These are phyloP conservation scores for Pyrenochaeta sp. DNA, from an alignment of 2,329 filamentous ascomycete genomes.

Conservation along the genomic window DNA sequence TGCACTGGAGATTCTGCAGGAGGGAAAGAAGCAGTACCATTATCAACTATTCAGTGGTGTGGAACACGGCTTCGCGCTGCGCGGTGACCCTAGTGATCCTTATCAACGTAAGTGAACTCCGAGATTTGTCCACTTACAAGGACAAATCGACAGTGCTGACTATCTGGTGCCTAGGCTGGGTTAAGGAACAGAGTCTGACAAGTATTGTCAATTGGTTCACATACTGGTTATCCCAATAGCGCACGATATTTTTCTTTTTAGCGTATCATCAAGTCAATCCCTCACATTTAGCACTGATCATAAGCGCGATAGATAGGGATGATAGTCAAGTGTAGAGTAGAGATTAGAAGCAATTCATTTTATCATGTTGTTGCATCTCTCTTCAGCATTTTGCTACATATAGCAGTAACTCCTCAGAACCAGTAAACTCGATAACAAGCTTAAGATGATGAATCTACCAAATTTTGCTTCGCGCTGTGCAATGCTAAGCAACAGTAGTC, in stretches of 20 bases:
- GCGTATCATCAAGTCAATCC: not conserved
- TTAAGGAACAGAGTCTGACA: constrained; percentile 40
- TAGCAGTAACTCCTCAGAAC: too few relatives aligned
- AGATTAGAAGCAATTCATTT: too few relatives aligned
- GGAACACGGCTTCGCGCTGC: constrained; percentile 47
- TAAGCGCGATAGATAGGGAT: too few relatives aligned
- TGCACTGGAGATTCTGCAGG: constrained; percentile 56
- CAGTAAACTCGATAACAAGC: too few relatives aligned
- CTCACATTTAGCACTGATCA: too few relatives aligned
- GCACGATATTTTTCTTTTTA: not conserved
- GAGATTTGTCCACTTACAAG: not conserved
- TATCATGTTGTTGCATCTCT: too few relatives aligned
- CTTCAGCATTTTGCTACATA: too few relatives aligned
- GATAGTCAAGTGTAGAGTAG: too few relatives aligned
- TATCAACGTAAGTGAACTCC: constrained; percentile 42
- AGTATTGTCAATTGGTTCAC: constrained; percentile 34
- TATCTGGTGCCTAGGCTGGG: constrained; percentile 23
- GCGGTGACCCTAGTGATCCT: constrained; percentile 54
- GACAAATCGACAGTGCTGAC: not conserved
- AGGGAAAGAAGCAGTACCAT: constrained; percentile 46
- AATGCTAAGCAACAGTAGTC: too few relatives aligned
- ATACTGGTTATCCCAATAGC: constrained; percentile 17
- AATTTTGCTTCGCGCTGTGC: too few relatives aligned
- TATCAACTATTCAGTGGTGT: constrained; percentile 46
- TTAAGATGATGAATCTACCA: too few relatives aligned